Evolutionary conservation across 352 stramenopile species (phyloP), one percentile per base, ranked within the genome.

Genomic region (Globisporangium orthogonon): DNA sequence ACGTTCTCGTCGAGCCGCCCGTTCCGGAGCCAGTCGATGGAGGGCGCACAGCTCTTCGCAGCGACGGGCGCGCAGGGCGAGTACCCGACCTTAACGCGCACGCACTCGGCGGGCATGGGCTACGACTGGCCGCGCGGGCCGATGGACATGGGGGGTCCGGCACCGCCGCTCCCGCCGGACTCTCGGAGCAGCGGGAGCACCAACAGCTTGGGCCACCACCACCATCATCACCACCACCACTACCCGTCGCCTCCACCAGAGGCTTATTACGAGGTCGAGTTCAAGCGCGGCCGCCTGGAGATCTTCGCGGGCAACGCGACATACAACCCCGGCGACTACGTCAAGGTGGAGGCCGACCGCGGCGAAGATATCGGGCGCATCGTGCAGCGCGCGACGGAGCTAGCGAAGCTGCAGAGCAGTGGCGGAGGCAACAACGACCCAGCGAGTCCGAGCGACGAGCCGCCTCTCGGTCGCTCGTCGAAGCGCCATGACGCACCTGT

Each of bases 311-410:
- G 96, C 39, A 80, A 83, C 45, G 74, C 85, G 9, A 74, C 88
- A 29, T 87, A 91, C 66, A 93, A 96, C 46, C 69, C 97, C 54
- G 96, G 96, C 13, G 94, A 97, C 61, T 98, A 93, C 60, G 96
- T 98, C 3, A 98, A 93, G 76, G 96, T 99, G 44, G 96, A 98
- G 71, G 96, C 96, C 18, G 96, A 99, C 67, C 91, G 96, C 28
- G 96, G 96, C 49, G 95, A 98, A 68, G 96, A 99, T 74, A 94
- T 99, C 58, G 96, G 96, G 4, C 77, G 75, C 11, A 95, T 98
- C 54, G 86, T 98, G 18, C 78, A 97, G 60, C 80, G 83, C 46
- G 88, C 89, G 29, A 83, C 81, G 3, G 83, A 97, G 13, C 52
- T 96, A 6, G 74, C 91, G 1, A 96, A 97, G 66, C 74, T 87